A percentile compares a stretch with the other conserved stretches of the same genome.
Conservation (phyloP, 306 rosid genomes). For the Vigna unguiculata region DNA sequence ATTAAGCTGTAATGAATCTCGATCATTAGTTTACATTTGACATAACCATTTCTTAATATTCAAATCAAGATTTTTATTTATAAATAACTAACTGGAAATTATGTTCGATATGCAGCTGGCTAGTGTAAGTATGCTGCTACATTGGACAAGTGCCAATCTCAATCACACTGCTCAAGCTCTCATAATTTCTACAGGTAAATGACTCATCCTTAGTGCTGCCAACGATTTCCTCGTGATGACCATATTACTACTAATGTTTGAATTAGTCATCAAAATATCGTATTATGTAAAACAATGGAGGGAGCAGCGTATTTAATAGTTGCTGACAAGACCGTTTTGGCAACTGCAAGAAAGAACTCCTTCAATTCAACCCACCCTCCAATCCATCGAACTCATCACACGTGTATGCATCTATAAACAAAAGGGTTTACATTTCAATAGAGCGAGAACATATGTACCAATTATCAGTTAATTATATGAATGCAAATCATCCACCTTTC, state of each 20-base stretch:
- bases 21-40: background rate
- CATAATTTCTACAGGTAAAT: conserved; percentile 70
- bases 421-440: conserved; percentile 39
- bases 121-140: conserved; percentile 84
- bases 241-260: background rate
- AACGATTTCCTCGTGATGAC: background rate
- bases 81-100: background rate
- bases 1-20: too few species aligned
- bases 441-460: conserved; percentile 39
- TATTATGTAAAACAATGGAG: conserved; percentile 62
- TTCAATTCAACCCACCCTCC: conserved; percentile 61
- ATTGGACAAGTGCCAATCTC: conserved; percentile 53
- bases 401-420: conserved; percentile 31
- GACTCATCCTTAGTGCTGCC: background rate
- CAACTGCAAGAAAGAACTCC: conserved; percentile 75
- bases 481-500: conserved; percentile 42
- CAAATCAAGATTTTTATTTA: background rate
- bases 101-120: conserved; percentile 61
- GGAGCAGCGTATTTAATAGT: conserved; percentile 81
- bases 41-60: background rate
- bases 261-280: too few species aligned
- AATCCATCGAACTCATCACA: conserved; percentile 22
- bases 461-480: conserved; percentile 32
- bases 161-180: conserved; percentile 88
- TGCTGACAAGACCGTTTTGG: conserved; percentile 83